A percentile compares a stretch with the other conserved stretches of the same genome.
These are phyloP conservation scores for Ustilago vetiveriae DNA, from an alignment of 1,284 basidiomycete species.

Conservation along the genomic window DNA sequence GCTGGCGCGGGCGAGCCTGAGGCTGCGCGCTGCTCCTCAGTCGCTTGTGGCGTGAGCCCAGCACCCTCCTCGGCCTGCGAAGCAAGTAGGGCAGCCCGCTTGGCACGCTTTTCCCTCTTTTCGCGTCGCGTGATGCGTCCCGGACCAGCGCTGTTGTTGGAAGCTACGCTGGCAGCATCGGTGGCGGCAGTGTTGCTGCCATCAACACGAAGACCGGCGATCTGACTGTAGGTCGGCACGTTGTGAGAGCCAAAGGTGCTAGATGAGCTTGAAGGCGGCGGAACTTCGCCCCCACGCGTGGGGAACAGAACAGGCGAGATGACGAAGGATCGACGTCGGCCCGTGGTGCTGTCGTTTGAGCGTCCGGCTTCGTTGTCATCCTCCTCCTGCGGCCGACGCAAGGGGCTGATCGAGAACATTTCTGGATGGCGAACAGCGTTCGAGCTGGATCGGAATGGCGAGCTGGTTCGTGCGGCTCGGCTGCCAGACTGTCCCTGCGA, in stretches of 20 bases:
- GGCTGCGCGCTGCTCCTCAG: slow-evolving; percentile 8
- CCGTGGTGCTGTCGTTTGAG: slow-evolving; percentile 18
- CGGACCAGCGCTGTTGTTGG: slow-evolving; percentile 38
- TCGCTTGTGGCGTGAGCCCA: slow-evolving; percentile 10
- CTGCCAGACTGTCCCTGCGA: slow-evolving; percentile 29
- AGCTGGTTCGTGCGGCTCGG: slow-evolving; percentile 36
- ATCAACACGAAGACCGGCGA: slow-evolving; percentile 28
- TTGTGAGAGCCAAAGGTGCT: slow-evolving; percentile 10
- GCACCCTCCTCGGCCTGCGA: slow-evolving; percentile 20
- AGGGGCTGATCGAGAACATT: slow-evolving; percentile 46
- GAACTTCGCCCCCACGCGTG: slow-evolving; percentile 45
- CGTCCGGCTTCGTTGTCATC: slow-evolving; percentile 16
- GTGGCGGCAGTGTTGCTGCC: slow-evolving; percentile 15
- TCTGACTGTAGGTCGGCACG: slow-evolving; percentile 33
- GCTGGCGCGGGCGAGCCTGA: slow-evolving; percentile 37
- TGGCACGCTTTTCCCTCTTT: slow-evolving; percentile 55
- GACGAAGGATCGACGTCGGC: slow-evolving; percentile 46
- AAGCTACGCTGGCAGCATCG: slow-evolving; percentile 37
- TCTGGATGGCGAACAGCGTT: slow-evolving; percentile 32
- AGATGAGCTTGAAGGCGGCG: slow-evolving; percentile 38
- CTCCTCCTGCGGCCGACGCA: slow-evolving; percentile 29
- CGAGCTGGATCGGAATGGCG: slow-evolving; percentile 55
- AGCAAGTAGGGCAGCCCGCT: slow-evolving; percentile 37
- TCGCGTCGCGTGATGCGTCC: slow-evolving; percentile 57
- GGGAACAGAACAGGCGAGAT: slow-evolving; percentile 60